Conservation (phyloP, 2,329 filamentous ascomycete genomes). For the Colletotrichum sp. region DNA sequence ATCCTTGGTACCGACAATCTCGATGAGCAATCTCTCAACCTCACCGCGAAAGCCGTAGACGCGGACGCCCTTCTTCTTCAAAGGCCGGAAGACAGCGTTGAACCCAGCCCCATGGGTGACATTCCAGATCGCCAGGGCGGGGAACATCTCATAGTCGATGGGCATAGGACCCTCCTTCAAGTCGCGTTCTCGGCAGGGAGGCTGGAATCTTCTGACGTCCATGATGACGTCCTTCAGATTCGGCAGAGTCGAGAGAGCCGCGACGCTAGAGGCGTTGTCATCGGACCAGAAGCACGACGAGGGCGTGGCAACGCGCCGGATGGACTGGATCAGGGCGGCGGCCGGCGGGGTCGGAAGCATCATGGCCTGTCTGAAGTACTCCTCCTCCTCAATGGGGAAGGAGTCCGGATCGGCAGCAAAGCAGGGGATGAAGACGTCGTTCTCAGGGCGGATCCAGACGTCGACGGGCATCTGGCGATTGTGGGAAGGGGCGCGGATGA, state of each 20-base stretch:
- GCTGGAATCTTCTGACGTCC: not conserved
- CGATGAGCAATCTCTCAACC: not conserved
- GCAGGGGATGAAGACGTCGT: conserved; percentile 23
- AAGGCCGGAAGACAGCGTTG: not conserved
- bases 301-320: not conserved
- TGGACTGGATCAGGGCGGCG: not conserved
- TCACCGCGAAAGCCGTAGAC: not conserved
- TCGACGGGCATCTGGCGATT: not conserved
- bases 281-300: not conserved
- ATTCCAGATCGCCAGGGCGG: not conserved
- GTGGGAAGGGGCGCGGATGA: not conserved
- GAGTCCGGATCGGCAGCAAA: conserved; percentile 23
- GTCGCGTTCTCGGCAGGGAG: not conserved
- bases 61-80: not conserved
- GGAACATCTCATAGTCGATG: not conserved
- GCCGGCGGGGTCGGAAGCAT: not conserved
- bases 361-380: not conserved
- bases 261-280: not conserved
- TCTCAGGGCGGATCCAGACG: not conserved
- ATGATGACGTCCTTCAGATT: not conserved
- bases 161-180: not conserved
- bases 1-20: not conserved
- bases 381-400: not conserved
- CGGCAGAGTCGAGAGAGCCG: not conserved
- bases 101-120: not conserved